Evolutionary conservation across 192 early-diverging fungal genomes (phyloP).

Genomic region (Podila verticillata): DNA sequence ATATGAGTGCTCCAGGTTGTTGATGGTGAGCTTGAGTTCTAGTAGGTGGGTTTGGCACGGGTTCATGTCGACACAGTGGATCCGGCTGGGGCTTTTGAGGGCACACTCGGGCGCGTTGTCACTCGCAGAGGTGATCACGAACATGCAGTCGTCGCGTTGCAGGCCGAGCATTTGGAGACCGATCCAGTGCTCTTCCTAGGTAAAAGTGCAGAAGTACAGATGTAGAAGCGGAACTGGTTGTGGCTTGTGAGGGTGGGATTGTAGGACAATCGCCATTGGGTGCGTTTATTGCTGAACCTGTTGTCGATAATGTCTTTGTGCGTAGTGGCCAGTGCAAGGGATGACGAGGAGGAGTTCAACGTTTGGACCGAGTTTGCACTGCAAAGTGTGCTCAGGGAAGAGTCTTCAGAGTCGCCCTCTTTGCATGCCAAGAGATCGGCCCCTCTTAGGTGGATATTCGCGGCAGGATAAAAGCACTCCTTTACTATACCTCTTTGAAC

Average conservation of each 20-base stretch:
- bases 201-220: conserved; percentile 88
- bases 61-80: conserved; percentile 89
- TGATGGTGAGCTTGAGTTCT: conserved; percentile 84
- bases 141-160: conserved; percentile 70
- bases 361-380: too few relatives aligned
- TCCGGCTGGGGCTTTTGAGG: conserved; percentile 69
- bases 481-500: too few relatives aligned
- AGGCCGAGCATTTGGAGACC: conserved; percentile 77
- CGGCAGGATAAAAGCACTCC: too few relatives aligned
- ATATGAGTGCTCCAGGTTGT: conserved; percentile 64
- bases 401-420: too few relatives aligned
- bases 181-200: conserved; percentile 85
- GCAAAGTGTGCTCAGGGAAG: too few relatives aligned
- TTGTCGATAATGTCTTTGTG: neutral
- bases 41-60: conserved; percentile 92
- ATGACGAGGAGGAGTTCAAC: neutral
- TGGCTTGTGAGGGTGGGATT: conserved; percentile 60
- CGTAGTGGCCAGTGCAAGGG: conserved; percentile 5
- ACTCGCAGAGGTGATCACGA: conserved; percentile 86
- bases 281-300: conserved; percentile 41
- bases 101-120: conserved; percentile 87
- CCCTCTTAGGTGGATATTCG: too few relatives aligned
- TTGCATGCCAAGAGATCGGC: too few relatives aligned
- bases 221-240: conserved; percentile 82
- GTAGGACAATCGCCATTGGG: conserved; percentile 62